Percentiles rank a stretch among this genome's conserved stretches.
phyloP scores from a whole-genome alignment of 768 basidiomycete genomes.

The Lyophyllum semitale region DNA sequence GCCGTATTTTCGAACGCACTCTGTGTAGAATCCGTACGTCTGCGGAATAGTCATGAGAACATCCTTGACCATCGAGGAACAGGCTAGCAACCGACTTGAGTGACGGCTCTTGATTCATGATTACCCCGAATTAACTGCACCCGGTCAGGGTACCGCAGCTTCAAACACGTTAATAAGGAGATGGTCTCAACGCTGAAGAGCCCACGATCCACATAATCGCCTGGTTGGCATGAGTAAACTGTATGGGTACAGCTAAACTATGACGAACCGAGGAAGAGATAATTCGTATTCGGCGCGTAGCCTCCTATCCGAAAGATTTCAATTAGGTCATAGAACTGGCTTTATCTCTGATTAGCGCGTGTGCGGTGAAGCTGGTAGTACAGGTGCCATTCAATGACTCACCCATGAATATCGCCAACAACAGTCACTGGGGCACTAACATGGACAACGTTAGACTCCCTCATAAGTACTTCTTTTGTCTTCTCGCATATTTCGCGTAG shows the following conservation, averaged over 20 bases:
- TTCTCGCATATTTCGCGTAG: conserved; percentile 99
- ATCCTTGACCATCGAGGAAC: conserved; percentile 18
- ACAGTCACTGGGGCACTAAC: conserved; percentile 97
- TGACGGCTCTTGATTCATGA: conserved; percentile 97
- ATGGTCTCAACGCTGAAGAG: conserved; percentile 99
- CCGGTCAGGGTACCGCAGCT: conserved; percentile 94
- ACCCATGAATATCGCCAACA: conserved; percentile 99
- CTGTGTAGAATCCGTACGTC: conserved; percentile 99
- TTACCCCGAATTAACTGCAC: conserved; percentile 97
- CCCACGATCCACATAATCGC: conserved; percentile 98
- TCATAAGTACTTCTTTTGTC: conserved; percentile 98
- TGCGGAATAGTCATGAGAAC: conserved; percentile 40
- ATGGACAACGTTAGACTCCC: conserved; percentile 98
- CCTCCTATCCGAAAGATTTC: conserved; percentile 99
- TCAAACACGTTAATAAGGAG: conserved; percentile 93
- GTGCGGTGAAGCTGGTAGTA: conserved; percentile 7
- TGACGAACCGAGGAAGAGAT: conserved; percentile 90
- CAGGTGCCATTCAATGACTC: conserved; percentile 37
- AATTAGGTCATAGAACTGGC: conserved; percentile 99
- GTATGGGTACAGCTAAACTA: conserved; percentile 1
- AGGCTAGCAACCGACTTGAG: conserved; percentile 69
- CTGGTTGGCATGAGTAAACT: conserved; percentile 42
- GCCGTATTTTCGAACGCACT: conserved; percentile 97
- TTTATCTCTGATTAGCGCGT: conserved; percentile 48
- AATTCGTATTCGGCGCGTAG: conserved; percentile 95